Conservation (phyloP, 1,284 basidiomycete genomes). For the Phlebopus sp. region DNA sequence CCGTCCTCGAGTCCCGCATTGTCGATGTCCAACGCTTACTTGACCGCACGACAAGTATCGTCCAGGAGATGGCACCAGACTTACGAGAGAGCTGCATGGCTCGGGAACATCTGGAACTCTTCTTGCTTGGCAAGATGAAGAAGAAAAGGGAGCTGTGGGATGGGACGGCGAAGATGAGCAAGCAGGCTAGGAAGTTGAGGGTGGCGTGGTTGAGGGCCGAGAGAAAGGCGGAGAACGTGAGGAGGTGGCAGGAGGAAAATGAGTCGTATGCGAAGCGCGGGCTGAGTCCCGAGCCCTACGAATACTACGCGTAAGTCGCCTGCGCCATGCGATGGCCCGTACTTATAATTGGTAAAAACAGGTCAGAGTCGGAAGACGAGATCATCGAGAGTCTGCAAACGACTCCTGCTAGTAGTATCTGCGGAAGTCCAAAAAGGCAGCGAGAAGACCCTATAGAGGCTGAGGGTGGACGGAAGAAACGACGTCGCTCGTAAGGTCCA, state of each 20-base stretch:
- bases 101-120: constrained; percentile 26
- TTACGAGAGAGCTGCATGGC: constrained; percentile 22
- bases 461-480: constrained; percentile 14
- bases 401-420: constrained; percentile 21
- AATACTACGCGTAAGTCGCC: constrained; percentile 21
- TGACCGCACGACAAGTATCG: constrained; percentile 11
- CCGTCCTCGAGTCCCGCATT: constrained; percentile 20
- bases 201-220: constrained; percentile 33
- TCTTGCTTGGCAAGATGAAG: constrained; percentile 28
- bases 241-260: constrained; percentile 24
- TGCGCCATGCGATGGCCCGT: neutral
- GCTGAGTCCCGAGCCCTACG: constrained; percentile 16
- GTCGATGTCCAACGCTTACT: constrained; percentile 22
- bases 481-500: constrained; percentile 10
- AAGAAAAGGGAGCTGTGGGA: constrained; percentile 29
- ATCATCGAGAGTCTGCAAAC: constrained; percentile 24
- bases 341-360: constrained; percentile 8
- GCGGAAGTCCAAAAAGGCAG: constrained; percentile 16
- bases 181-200: constrained; percentile 31
- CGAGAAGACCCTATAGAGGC: constrained; percentile 5
- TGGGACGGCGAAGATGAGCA: constrained; percentile 32
- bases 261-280: constrained; percentile 8
- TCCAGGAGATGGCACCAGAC: constrained; percentile 18
- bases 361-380: constrained; percentile 27
- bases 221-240: constrained; percentile 19